Conservation (phyloP, 805 yeast species). For the Schwanniomyces sp. region DNA sequence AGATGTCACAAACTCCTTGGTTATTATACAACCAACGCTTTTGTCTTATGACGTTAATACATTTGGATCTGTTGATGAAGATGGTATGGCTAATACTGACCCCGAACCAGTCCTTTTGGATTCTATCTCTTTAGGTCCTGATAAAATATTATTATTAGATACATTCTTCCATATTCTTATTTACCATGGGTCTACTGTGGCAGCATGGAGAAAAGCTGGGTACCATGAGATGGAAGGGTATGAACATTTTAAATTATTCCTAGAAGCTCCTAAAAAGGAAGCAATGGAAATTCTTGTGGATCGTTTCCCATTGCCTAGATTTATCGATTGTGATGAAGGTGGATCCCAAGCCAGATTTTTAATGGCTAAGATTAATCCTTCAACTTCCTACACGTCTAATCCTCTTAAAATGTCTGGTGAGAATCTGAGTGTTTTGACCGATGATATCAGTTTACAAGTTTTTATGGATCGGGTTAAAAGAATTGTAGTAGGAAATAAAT, state of each 20-base stretch:
- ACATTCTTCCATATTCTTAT: constrained; percentile 70
- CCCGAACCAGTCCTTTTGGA: constrained; percentile 66
- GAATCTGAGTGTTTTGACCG: constrained; percentile 48
- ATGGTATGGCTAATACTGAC: constrained; percentile 36
- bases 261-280: constrained; percentile 62
- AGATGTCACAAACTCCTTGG: constrained; percentile 57
- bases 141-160: constrained; percentile 57
- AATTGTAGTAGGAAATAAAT: constrained; percentile 22
- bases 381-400: constrained; percentile 51
- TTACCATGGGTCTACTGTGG: constrained; percentile 64
- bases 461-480: constrained; percentile 56
- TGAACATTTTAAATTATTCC: constrained; percentile 56
- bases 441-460: constrained; percentile 57
- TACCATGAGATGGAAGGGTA: constrained; percentile 64
- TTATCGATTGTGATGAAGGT: constrained; percentile 72
- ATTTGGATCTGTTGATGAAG: constrained; percentile 34
- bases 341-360: constrained; percentile 75
- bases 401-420: constrained; percentile 31
- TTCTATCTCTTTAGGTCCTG: constrained; percentile 59
- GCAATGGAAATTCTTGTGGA: constrained; percentile 66
- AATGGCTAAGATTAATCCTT: constrained; percentile 68
- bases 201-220: constrained; percentile 65
- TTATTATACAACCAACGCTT: constrained; percentile 71
- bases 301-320: constrained; percentile 70
- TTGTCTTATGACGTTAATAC: constrained; percentile 53